Base-by-base conservation (phyloP, 805 yeast genomes). In the Metschnikowia lochheadii region DNA sequence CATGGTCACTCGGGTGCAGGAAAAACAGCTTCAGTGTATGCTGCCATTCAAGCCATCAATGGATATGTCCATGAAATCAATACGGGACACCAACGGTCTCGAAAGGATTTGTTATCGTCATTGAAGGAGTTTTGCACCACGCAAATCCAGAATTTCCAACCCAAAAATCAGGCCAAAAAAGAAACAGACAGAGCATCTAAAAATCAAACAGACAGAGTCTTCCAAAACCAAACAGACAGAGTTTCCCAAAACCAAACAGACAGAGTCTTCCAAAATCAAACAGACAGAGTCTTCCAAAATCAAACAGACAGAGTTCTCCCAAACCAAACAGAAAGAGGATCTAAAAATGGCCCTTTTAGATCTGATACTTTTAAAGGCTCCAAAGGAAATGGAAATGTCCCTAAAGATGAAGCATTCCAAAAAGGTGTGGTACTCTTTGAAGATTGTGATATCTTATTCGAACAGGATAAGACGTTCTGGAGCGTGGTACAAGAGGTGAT, bases 41-140 rank as follows among this genome's bases (percentile, higher is more conserved):
- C 95, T 0, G 77, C 85, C 3, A 81, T 86, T 62, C 70, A 79
- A 8, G 82, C 81, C 41, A 56, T 84, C 8, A 71, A 74, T 17
- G 91, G 91, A 0, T 87, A 83, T 57, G 86, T 91, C 2, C 85
- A 87, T 63, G 98, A 92, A 63, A 74, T 91, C 29, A 89, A 88
- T 63, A 73, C 90, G 0, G 80, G 89, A n/a, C 84, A 81, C 57
- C 71, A 80, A 32, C 73, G 98, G 61, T 80, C 89, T 1, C 80
- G 85, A 44, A 86, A 82, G 62, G 92, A 87, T 53, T 76, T 92
- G 13, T 69, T 75, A 46, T 78, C 81, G 23, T 79, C 73, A 29
- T 72, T 92, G 36, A 83, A 78, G 44, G 97, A 95, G 60, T 78
- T 90, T 48, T 83, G 92, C 49, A 91, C 96, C 3, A 86, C 96